Conservation (phyloP, 2,329 filamentous ascomycete species). For the Colletotrichum cuscutae region DNA sequence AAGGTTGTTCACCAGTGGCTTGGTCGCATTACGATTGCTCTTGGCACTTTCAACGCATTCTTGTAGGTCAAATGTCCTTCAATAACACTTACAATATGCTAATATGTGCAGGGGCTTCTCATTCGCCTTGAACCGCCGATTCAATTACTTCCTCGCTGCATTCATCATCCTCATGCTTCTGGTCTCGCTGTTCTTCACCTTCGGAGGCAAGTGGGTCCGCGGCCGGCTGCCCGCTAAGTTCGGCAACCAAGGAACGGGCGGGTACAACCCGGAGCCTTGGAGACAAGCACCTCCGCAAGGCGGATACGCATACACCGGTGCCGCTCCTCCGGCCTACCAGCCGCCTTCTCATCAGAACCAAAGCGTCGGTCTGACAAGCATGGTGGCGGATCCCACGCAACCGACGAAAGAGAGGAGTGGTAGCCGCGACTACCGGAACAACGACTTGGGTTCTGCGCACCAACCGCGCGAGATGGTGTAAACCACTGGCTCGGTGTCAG, state of each 20-base stretch:
- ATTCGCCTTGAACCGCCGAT: constrained; percentile 61
- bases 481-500: neutral
- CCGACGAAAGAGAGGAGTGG: constrained; percentile 29
- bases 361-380: constrained; percentile 31
- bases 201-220: constrained; percentile 41
- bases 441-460: constrained; percentile 30
- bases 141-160: constrained; percentile 59
- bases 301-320: constrained; percentile 22
- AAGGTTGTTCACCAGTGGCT: constrained; percentile 67
- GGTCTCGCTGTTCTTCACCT: constrained; percentile 48
- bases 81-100: neutral
- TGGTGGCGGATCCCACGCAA: constrained; percentile 25
- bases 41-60: constrained; percentile 67
- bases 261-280: constrained; percentile 35
- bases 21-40: constrained; percentile 62
- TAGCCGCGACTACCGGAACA: constrained; percentile 30
- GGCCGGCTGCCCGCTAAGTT: constrained; percentile 22
- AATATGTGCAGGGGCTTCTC: constrained; percentile 60
- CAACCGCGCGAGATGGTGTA: constrained; percentile 35
- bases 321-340: constrained; percentile 27
- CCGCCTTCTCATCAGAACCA: constrained; percentile 24
- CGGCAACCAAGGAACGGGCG: constrained; percentile 20
- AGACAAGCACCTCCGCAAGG: constrained; percentile 19
- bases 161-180: constrained; percentile 53
- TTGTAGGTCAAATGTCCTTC: constrained; percentile 52